Evolutionary conservation across 2,329 filamentous ascomycete species (phyloP).

Genomic region (Tetracladium maxilliforme): DNA sequence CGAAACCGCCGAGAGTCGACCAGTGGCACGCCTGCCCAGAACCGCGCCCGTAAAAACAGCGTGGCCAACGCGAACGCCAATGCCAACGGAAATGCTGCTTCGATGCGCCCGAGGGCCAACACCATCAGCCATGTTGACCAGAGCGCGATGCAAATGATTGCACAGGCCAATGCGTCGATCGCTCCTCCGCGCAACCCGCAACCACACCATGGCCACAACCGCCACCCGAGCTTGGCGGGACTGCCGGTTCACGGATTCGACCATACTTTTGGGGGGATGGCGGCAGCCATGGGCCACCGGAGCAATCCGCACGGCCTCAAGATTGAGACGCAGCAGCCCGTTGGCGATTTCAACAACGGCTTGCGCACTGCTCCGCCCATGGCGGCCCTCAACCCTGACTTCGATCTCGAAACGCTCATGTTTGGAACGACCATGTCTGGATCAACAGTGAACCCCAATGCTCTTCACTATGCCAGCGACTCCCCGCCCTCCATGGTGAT

Average conservation of each 20-base stretch:
- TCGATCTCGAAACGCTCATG: conserved; percentile 55
- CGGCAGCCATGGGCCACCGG: conserved; percentile 50
- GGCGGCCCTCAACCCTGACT: conserved; percentile 45
- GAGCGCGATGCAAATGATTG: conserved; percentile 57
- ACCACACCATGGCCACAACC: conserved; percentile 41
- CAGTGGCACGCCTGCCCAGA: conserved; percentile 52
- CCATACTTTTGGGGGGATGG: conserved; percentile 60
- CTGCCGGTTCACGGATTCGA: conserved; percentile 46
- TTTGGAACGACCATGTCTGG: conserved; percentile 55
- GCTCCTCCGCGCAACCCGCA: conserved; percentile 31
- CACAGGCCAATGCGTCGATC: conserved; percentile 32
- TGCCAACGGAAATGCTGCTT: conserved; percentile 30
- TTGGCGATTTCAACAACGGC: conserved; percentile 46
- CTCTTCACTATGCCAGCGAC: conserved; percentile 74
- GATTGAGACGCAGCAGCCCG: conserved; percentile 71
- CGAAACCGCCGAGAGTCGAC: conserved; percentile 82
- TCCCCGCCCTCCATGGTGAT: conserved; percentile 54
- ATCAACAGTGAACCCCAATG: conserved; percentile 54
- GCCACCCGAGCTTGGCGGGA: conserved; percentile 61
- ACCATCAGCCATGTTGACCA: conserved; percentile 91
- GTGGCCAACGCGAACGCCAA: conserved; percentile 45
- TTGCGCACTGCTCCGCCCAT: conserved; percentile 65
- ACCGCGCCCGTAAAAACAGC: conserved; percentile 83
- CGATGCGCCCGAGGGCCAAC: conserved; percentile 80
- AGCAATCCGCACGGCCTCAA: conserved; percentile 58